Percentiles rank a stretch among this genome's conserved stretches.
Conservation (phyloP, 139 green algal species). For the Chlorella vulgaris region DNA sequence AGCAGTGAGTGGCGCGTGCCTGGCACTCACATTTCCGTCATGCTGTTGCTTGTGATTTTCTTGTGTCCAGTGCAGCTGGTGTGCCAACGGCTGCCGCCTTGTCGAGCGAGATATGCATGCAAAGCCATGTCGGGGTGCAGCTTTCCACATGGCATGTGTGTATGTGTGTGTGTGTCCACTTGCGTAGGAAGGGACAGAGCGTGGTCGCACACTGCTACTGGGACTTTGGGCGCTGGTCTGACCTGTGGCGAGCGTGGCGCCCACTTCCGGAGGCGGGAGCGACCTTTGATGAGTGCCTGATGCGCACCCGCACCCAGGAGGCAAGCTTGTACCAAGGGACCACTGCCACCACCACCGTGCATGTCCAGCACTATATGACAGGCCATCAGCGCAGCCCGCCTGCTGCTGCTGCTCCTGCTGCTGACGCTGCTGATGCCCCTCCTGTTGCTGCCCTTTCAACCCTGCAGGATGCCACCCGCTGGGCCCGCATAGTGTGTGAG, state of each 20-base stretch:
- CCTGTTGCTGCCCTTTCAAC: neutral
- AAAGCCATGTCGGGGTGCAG: too few relatives aligned
- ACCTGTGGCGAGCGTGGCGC: constrained; percentile 69
- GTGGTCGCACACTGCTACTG: constrained; percentile 62
- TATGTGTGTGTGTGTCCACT: too few relatives aligned
- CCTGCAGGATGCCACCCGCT: constrained; percentile 56
- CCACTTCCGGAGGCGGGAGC: constrained; percentile 34
- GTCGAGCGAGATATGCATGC: too few relatives aligned
- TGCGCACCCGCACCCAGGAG: neutral
- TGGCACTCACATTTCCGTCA: too few relatives aligned
- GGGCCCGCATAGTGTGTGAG: constrained; percentile 69
- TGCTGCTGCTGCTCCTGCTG: neutral
- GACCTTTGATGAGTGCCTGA: constrained; percentile 50
- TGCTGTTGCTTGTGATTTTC: neutral
- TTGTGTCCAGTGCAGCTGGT: too few relatives aligned
- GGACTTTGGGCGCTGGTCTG: constrained; percentile 85
- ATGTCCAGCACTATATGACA: too few relatives aligned
- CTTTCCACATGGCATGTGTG: too few relatives aligned
- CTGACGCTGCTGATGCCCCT: neutral
- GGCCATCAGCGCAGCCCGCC: neutral
- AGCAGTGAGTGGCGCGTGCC: constrained; percentile 20
- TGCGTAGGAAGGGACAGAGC: constrained; percentile 42
- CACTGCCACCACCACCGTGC: too few relatives aligned
- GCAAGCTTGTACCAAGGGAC: neutral
- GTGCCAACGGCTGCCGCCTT: too few relatives aligned